Percentiles rank a stretch among this genome's conserved stretches.
Conservation (phyloP, 768 basidiomycete genomes). For the Dacryopinax primogenitus region DNA sequence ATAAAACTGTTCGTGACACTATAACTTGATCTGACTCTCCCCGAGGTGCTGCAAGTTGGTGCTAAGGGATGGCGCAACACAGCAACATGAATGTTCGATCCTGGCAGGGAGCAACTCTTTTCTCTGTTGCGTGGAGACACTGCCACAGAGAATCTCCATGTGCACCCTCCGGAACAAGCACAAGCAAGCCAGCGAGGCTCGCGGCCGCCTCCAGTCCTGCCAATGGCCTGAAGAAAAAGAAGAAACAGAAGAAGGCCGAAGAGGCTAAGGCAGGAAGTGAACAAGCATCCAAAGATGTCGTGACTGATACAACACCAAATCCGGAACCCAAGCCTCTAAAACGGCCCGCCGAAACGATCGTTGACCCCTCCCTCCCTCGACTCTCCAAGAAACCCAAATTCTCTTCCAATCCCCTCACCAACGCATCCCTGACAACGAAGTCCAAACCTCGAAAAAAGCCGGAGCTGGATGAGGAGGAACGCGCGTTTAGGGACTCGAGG, state of each 20-base stretch:
- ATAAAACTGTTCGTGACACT: too few relatives aligned
- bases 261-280: neutral
- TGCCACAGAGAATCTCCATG: too few relatives aligned
- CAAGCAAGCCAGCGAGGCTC: constrained; percentile 36
- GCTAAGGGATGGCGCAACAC: too few relatives aligned
- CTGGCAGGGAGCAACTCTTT: too few relatives aligned
- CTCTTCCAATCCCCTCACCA: neutral
- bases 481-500: constrained; percentile 59
- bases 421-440: neutral
- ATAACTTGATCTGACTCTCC: too few relatives aligned
- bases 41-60: too few relatives aligned
- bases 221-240: neutral
- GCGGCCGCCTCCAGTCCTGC: constrained; percentile 5
- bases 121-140: too few relatives aligned
- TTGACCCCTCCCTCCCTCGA: constrained; percentile 44
- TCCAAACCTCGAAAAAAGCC: neutral
- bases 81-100: too few relatives aligned
- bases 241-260: neutral
- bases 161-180: constrained; percentile 15
- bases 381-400: constrained; percentile 19
- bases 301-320: constrained; percentile 16
- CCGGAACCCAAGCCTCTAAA: constrained; percentile 23
- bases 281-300: constrained; percentile 6
- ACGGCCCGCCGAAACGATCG: constrained; percentile 43
- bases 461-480: constrained; percentile 26